Base-by-base conservation (phyloP, 371 early-diverging fungal species). In the Caulochytrium protostelioides region DNA sequence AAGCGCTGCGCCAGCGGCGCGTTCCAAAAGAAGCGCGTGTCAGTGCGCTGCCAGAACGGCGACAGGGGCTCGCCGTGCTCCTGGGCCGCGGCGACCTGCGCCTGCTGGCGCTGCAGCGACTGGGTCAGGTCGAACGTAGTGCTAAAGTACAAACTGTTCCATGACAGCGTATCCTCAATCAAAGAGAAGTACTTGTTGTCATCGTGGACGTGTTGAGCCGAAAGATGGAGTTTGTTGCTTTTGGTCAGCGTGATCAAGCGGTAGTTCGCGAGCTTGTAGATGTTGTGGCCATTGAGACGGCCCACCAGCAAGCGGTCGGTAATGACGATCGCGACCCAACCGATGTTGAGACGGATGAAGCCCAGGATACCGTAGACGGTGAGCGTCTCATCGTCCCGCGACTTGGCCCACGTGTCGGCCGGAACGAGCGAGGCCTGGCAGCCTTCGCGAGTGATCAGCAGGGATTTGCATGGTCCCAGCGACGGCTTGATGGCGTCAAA, bases 51-150 rank as follows among this genome's bases (percentile, higher is more conserved):
- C 49, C 54, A 60, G 12, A 60, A 34, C 25, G 57, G 49, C 30
- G 52, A 47, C 3, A 27, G 28, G 22, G 34, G 16, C 3, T 36
- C 24, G 5, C 37, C 47, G 6, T 33, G 26, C 10, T 22, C 42
- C 20, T 60, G 51, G 8, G 56, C 49, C n/a, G n/a, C n/a, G n/a
- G n/a, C n/a, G n/a, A n/a, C n/a, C n/a, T n/a, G n/a, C n/a, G n/a
- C n/a, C n/a, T n/a, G n/a, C 45, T 76, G 81, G 38, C 76, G 60
- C 50, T 94, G 87, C 6, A 82, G 37, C 9, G 72, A 66, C 39
- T 74, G 70, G 2, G 94, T 90, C 38, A 94, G 38, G 39, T 92
- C 85, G 41, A 65, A 75, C 9, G 67, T 65, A 42, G 79, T 77
- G 15, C 89, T 89, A 47, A 79, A 89, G 45, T 80, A 86, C 41